phyloP scores from a whole-genome alignment of 129 eudicot genomes.

The carrot (Daucus carota) region DH1_v3.0 NC_030381.2:25959501-25960000 shows the following conservation, averaged over 20 bases:
- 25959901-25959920: neutral
- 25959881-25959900: neutral
- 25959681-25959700: neutral
- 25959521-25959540: no score
- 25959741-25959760: neutral
- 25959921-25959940: no score
- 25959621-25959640: neutral
- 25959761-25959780: neutral
- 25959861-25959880: neutral
- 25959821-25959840: no score
- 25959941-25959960: no score
- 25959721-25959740: neutral
- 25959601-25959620: neutral
- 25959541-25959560: no score
- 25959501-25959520: no score
- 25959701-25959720: constrained; percentile 1
- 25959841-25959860: no score
- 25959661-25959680: constrained; percentile 1
- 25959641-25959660: neutral
- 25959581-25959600: no score
- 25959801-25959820: neutral
- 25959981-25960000: neutral
- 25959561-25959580: no score
- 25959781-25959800: neutral
- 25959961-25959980: neutral